Evolutionary conservation across 164 flowering plant species (phyloP).

Genomic region (Umbilicus rupestris): DNA sequence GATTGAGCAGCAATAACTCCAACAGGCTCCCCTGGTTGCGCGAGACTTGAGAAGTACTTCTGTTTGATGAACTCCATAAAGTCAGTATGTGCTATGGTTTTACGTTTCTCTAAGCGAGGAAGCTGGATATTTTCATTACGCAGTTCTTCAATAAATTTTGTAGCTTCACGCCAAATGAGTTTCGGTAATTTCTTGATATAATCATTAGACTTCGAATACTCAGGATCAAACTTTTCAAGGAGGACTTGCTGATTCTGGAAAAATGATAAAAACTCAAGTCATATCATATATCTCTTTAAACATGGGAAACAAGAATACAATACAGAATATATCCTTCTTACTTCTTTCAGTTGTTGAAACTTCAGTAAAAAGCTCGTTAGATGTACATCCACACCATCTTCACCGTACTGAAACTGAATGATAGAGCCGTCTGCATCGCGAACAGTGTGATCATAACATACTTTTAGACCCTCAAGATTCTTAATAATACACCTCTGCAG

Average conservation of each 20-base stretch:
- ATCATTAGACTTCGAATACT: conserved; percentile 28
- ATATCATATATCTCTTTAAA: background rate
- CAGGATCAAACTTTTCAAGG: conserved; percentile 22
- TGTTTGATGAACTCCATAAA: conserved; percentile 51
- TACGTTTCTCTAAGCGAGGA: background rate
- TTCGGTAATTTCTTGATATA: conserved; percentile 48
- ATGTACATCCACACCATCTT: conserved; percentile 95
- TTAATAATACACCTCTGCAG: conserved; percentile 88
- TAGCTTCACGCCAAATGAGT: conserved; percentile 33
- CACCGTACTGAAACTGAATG: conserved; percentile 86
- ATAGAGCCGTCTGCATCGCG: conserved; percentile 96
- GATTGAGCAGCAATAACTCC: conserved; percentile 97
- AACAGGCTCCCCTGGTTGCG: conserved; percentile 93
- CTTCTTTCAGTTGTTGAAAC: conserved; percentile 52
- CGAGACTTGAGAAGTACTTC: conserved; percentile 72
- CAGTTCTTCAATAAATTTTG: too few species aligned
- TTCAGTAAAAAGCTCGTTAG: conserved; percentile 55
- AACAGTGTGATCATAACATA: conserved; percentile 75
- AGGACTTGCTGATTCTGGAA: too few species aligned
- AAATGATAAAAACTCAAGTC: background rate
- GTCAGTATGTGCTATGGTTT: conserved; percentile 17
- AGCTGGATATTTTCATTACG: too few species aligned
- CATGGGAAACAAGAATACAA: background rate
- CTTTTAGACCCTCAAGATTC: conserved; percentile 79
- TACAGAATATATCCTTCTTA: conserved; percentile 27